Conservation (phyloP, 371 early-diverging fungal species). For the Batkoa obscura region DNA sequence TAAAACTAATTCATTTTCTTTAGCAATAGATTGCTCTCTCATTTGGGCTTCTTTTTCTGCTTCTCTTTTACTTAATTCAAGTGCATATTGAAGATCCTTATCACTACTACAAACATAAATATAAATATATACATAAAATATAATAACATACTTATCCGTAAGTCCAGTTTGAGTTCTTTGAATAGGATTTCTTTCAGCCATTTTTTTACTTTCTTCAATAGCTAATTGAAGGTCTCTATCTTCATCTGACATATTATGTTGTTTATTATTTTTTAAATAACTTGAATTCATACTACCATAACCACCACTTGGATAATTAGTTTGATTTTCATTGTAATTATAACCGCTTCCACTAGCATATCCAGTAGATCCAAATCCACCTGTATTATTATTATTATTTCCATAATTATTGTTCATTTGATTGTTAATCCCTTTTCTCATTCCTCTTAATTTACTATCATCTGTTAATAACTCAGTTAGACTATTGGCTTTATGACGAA, state of each 20-base stretch:
- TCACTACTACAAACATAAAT: conserved; percentile 14
- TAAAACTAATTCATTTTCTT: conserved; percentile 8
- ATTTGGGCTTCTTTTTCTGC: conserved; percentile 29
- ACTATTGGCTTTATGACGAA: conserved; percentile 85
- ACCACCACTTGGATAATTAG: not conserved
- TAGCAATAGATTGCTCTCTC: conserved; percentile 13
- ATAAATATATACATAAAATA: not conserved
- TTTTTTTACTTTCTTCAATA: conserved; percentile 60
- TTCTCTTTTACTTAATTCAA: conserved; percentile 36
- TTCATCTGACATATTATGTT: conserved; percentile 33
- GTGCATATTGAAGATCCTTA: conserved; percentile 28
- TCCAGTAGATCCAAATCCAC: conserved; percentile 24
- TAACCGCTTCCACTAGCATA: conserved; percentile 28
- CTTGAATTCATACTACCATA: not conserved
- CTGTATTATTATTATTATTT: conserved; percentile 5
- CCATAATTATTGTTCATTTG: conserved; percentile 29
- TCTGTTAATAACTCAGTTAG: conserved; percentile 65
- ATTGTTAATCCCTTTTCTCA: conserved; percentile 38
- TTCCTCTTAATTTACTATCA: conserved; percentile 54
- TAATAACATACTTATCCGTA: conserved; percentile 10
- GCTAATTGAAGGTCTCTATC: conserved; percentile 66
- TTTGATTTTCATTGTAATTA: conserved; percentile 4
- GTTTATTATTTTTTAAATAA: not conserved
- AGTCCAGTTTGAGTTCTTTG: conserved; percentile 14
- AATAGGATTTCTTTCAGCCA: conserved; percentile 29